phyloP scores from a whole-genome alignment of 257 asterid genomes.

The Paulownia fortunei region DNA sequence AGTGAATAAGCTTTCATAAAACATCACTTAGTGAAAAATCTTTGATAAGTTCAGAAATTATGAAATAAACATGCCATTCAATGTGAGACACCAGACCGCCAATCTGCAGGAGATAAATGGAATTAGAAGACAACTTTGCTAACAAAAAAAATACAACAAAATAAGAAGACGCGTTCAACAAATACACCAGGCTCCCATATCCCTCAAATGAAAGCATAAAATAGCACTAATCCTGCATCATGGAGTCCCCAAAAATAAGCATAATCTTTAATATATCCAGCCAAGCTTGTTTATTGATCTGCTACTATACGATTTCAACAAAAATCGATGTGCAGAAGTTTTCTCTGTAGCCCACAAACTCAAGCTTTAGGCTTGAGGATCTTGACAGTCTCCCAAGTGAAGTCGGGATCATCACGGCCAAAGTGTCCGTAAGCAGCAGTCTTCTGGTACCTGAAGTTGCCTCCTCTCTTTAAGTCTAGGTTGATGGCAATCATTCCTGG shows the following conservation, averaged over 20 bases:
- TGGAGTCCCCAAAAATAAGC: constrained; percentile 18
- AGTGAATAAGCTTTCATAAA: too few relatives aligned
- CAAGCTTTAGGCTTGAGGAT: constrained; percentile 68
- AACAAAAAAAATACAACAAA: not conserved
- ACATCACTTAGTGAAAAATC: constrained; percentile 4
- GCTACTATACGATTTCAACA: not conserved
- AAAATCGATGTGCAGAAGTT: not conserved
- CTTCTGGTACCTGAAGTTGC: constrained; percentile 74
- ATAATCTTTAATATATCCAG: constrained; percentile 21
- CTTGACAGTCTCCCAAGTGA: constrained; percentile 80
- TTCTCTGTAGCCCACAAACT: constrained; percentile 7
- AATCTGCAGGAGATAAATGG: constrained; percentile 1
- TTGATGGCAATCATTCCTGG: constrained; percentile 79
- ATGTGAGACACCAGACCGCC: not conserved
- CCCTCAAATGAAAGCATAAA: not conserved
- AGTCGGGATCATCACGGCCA: constrained; percentile 71
- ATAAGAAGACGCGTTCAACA: not conserved
- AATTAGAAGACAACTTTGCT: not conserved
- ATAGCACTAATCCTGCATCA: not conserved
- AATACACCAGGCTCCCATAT: constrained; percentile 29
- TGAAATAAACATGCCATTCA: not conserved
- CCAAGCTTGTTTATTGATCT: constrained; percentile 27
- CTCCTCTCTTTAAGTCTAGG: constrained; percentile 74
- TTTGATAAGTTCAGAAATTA: not conserved
- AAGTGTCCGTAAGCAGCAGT: constrained; percentile 81